These are phyloP conservation scores for Zalaria obscura DNA, from an alignment of 2,329 filamentous ascomycete genomes.

Conservation along the genomic window DNA sequence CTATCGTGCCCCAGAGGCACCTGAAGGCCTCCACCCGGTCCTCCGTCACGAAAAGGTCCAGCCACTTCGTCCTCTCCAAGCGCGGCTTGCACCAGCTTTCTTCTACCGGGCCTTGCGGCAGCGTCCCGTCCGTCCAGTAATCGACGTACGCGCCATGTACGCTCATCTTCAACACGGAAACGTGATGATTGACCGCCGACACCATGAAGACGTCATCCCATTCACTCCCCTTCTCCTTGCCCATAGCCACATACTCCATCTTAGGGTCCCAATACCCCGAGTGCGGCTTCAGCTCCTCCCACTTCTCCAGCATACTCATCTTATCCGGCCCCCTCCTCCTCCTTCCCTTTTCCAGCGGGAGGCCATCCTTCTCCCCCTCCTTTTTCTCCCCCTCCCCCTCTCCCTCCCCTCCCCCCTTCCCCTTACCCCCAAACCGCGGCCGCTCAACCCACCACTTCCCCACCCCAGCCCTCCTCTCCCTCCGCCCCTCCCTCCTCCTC, in stretches of 20 bases:
- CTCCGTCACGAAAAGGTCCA: slow-evolving; percentile 39
- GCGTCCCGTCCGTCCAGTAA: slow-evolving; percentile 33
- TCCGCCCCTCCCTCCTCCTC: slow-evolving; percentile 39
- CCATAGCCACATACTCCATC: slow-evolving; percentile 41
- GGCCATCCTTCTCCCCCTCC: slow-evolving; percentile 42
- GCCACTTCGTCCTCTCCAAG: slow-evolving; percentile 44
- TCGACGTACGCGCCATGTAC: slow-evolving; percentile 43
- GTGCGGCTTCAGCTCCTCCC: slow-evolving; percentile 37
- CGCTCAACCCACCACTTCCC: slow-evolving; percentile 46
- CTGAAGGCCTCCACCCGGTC: slow-evolving; percentile 42
- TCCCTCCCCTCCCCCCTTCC: slow-evolving; percentile 45
- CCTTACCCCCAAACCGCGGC: slow-evolving; percentile 46
- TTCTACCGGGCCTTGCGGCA: slow-evolving; percentile 16
- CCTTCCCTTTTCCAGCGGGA: slow-evolving; percentile 46
- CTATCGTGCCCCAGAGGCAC: slow-evolving; percentile 43
- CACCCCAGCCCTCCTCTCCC: slow-evolving; percentile 35
- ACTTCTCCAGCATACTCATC: slow-evolving; percentile 20
- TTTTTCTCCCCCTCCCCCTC: slow-evolving; percentile 38
- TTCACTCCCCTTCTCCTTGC: slow-evolving; percentile 30
- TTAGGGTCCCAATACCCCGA: slow-evolving; percentile 41
- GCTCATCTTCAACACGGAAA: slow-evolving; percentile 43
- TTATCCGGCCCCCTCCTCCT: slow-evolving; percentile 41
- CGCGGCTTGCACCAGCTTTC: slow-evolving; percentile 37
- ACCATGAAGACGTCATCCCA: slow-evolving; percentile 45
- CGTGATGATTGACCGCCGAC: slow-evolving; percentile 48